phyloP scores from a whole-genome alignment of 2,329 filamentous ascomycete genomes.

The Triangularia verruculosa region DNA sequence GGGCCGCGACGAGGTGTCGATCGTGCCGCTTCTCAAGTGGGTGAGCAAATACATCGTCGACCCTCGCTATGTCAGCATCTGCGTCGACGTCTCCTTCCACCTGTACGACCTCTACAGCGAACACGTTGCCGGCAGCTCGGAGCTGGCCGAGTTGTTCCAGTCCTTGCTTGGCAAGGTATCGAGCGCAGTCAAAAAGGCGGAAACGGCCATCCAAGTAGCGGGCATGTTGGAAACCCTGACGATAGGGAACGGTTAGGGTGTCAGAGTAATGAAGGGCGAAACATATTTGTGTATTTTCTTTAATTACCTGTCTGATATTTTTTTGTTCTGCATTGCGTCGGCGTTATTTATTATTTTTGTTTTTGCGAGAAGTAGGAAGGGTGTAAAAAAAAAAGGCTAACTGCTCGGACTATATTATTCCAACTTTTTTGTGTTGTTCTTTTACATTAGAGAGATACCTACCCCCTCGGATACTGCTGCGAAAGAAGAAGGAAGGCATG shows the following conservation, averaged over 20 bases:
- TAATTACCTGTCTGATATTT: neutral
- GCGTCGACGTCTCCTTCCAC: slow-evolving; percentile 77
- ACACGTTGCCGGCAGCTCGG: slow-evolving; percentile 68
- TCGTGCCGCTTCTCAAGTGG: slow-evolving; percentile 83
- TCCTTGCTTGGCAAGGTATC: slow-evolving; percentile 68
- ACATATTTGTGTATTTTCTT: neutral
- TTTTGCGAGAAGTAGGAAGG: neutral
- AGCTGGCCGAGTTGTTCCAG: slow-evolving; percentile 69
- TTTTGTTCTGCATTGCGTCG: slow-evolving; percentile 2
- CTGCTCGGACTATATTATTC: neutral
- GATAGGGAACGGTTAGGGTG: slow-evolving; percentile 38
- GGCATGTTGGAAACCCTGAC: slow-evolving; percentile 81
- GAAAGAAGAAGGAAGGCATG: too few species aligned
- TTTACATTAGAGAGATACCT: neutral
- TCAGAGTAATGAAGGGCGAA: neutral
- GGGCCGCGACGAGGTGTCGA: slow-evolving; percentile 73
- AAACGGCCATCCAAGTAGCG: slow-evolving; percentile 74
- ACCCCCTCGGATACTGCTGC: neutral
- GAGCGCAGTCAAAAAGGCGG: slow-evolving; percentile 75
- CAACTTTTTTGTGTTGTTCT: neutral
- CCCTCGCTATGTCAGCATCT: slow-evolving; percentile 75
- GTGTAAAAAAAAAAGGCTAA: neutral
- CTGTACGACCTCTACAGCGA: slow-evolving; percentile 85
- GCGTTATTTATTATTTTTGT: neutral
- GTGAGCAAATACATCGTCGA: slow-evolving; percentile 76